Evolutionary conservation across 2,329 filamentous ascomycete genomes (phyloP).

Genomic region (Neonectria magnoliae): DNA sequence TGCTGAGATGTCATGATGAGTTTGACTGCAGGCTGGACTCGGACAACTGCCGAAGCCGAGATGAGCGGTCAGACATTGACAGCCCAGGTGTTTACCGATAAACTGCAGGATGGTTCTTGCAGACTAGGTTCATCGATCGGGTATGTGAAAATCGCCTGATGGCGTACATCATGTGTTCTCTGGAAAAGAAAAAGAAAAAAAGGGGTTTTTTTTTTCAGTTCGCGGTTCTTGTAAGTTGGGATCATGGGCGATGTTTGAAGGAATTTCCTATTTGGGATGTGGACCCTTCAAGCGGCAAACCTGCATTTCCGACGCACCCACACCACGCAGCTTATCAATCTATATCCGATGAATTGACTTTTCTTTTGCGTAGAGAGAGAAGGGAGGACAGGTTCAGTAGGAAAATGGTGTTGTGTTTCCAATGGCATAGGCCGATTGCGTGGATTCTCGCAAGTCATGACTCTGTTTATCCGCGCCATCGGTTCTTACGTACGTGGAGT

Average conservation of each 20-base stretch:
- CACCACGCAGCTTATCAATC: not conserved
- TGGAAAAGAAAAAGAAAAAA: not conserved
- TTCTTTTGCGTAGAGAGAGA: not conserved
- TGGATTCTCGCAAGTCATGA: not conserved
- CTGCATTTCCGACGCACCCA: not conserved
- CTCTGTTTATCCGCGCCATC: conserved; percentile 4
- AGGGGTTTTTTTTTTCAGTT: too few relatives aligned
- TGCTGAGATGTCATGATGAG: not conserved
- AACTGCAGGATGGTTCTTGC: not conserved
- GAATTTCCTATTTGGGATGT: not conserved
- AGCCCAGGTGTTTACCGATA: not conserved
- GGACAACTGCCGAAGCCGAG: not conserved
- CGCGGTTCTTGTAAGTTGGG: too few relatives aligned
- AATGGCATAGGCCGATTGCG: not conserved
- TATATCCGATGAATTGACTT: not conserved
- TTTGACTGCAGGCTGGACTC: not conserved
- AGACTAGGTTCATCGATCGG: not conserved
- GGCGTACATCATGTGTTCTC: not conserved
- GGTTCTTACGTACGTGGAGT: conserved; percentile 12
- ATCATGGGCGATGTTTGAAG: not conserved
- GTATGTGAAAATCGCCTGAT: conserved; percentile 13
- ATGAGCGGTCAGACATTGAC: not conserved
- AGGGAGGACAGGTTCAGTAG: not conserved
- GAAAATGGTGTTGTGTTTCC: not conserved
- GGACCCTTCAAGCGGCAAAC: not conserved